Percentiles rank a stretch among this genome's conserved stretches.
phyloP scores from a whole-genome alignment of 176 grass and related monocot genomes.

The Bonia amplexicaulis region DNA sequence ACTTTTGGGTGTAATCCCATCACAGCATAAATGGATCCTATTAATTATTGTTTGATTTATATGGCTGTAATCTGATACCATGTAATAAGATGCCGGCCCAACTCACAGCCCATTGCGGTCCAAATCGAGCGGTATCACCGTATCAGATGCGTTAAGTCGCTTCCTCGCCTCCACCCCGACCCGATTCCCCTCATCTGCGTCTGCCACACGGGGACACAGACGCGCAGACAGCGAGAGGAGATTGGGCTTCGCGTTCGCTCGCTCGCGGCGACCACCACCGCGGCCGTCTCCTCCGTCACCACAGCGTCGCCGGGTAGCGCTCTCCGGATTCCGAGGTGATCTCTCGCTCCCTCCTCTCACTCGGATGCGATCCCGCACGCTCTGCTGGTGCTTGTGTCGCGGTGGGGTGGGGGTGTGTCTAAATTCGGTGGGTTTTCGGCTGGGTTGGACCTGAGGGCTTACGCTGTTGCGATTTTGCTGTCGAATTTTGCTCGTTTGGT shows the following conservation, averaged over 20 bases:
- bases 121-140: no score
- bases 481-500: neutral
- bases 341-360: neutral
- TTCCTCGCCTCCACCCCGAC: no score
- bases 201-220: conserved; percentile 15
- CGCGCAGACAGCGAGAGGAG: neutral
- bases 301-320: neutral
- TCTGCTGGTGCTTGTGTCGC: neutral
- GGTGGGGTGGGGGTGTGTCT: neutral
- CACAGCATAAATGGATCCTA: no score
- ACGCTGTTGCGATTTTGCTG: neutral
- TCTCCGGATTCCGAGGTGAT: neutral
- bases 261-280: neutral
- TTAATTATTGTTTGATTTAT: no score
- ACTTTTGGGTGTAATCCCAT: no score
- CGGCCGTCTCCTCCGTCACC: neutral
- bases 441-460: neutral
- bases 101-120: no score
- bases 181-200: no score
- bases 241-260: neutral
- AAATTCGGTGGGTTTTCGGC: neutral
- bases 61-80: no score
- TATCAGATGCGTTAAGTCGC: no score
- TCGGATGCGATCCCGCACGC: neutral
- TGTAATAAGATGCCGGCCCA: no score